Base-by-base conservation (phyloP, 208 protist species). In the Leishmania amazonensis region DNA sequence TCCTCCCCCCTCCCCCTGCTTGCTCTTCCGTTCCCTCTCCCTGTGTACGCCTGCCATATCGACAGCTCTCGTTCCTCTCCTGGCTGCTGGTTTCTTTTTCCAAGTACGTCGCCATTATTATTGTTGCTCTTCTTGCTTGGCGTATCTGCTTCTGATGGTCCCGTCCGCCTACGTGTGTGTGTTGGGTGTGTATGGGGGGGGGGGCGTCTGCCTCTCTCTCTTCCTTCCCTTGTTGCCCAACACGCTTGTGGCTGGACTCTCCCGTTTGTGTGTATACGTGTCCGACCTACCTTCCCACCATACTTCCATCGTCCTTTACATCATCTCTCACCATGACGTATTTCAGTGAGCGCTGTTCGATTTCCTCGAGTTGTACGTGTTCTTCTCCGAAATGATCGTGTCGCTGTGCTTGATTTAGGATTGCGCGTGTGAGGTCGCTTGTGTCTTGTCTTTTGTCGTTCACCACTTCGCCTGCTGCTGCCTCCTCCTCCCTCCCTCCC, bases 21-120 rank as follows among this genome's bases (percentile, higher is more conserved):
- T 53, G 21, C 35, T 81, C 57, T 54, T n/a, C 53, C 40, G 2
- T 64, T 68, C 68, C 67, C 83, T 58, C 68, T 51, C 77, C 54
- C 80, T 45, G 24, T 73, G 76, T 19, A 76, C 53, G 40, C 13
- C 57, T 62, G 57, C 24, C 57, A 31, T 62, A 24, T 62, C 57
- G 7, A 15, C 21, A 24, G 57, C 62, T 31, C 62, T 40, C 31
- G 2, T 21, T 11, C 62, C 62, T 13, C 19, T 28, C 62, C 62
- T 40, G 19, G 28, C 58, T 64, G 28, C 19, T 31, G 58, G 31
- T 31, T 64, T 64, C 28, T 3, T 5, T 64, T 2, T 15, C 2
- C 58, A 15, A 54, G 51, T 31, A 7, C 28, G 9, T 40, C n/a
- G 38, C 54, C 35, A 42, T 73, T 47, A 19, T 19, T 80, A 21